Conservation (phyloP, 1,139 yeast species). For the Taphrina communis region DNA sequence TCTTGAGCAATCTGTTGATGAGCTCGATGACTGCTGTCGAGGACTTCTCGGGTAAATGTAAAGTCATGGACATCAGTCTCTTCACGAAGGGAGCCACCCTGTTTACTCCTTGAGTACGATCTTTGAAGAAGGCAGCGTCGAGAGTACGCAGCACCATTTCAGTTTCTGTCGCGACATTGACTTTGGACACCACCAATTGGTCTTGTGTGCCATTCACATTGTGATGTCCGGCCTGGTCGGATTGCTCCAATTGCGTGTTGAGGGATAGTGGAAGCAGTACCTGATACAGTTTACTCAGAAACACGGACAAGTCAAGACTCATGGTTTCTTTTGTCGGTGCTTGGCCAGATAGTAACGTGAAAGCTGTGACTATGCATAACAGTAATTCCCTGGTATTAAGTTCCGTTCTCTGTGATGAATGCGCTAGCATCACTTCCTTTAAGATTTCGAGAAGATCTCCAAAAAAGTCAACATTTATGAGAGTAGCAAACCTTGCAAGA, state of each 20-base stretch:
- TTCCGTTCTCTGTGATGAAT: constrained; percentile 46
- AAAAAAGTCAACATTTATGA: constrained; percentile 87
- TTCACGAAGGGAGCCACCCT: constrained; percentile 86
- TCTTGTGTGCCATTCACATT: constrained; percentile 61
- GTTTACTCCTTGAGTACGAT: constrained; percentile 56
- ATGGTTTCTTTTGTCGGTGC: constrained; percentile 57
- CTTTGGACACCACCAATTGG: constrained; percentile 57
- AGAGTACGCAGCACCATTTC: constrained; percentile 78
- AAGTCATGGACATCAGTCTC: constrained; percentile 67
- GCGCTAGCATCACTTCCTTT: constrained; percentile 65
- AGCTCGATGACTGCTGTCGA: constrained; percentile 77
- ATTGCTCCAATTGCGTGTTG: constrained; percentile 79
- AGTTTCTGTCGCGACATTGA: constrained; percentile 85
- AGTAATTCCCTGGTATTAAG: constrained; percentile 67
- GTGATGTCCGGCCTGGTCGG: constrained; percentile 74
- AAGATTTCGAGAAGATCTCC: constrained; percentile 91
- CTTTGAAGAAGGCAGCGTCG: constrained; percentile 80
- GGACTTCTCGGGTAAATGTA: constrained; percentile 88
- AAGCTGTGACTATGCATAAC: constrained; percentile 86
- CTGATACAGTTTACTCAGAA: constrained; percentile 46
- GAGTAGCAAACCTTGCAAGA: constrained; percentile 82
- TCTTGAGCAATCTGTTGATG: constrained; percentile 72
- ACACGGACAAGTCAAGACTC: constrained; percentile 47
- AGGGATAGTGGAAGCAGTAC: constrained; percentile 66
- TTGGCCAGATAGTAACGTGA: constrained; percentile 80